phyloP scores from a whole-genome alignment of 2,329 filamentous ascomycete genomes.

The Xylaria sp. region DNA sequence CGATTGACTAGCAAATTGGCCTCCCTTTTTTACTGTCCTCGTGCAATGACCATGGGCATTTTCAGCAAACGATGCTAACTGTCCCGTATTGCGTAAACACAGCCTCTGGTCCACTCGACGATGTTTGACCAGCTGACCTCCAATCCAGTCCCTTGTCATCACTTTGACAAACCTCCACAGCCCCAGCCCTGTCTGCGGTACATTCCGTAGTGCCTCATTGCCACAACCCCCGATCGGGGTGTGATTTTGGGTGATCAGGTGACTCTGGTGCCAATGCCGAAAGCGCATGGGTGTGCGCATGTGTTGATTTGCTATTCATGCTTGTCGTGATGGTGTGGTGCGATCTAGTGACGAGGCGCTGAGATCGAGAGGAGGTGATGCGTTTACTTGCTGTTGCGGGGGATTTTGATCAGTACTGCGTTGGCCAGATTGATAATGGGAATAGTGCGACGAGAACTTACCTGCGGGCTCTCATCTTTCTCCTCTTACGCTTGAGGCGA shows the following conservation, averaged over 20 bases:
- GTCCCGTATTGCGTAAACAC: constrained; percentile 33
- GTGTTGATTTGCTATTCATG: too few relatives aligned
- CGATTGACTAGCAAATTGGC: constrained; percentile 30
- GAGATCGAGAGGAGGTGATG: constrained; percentile 46
- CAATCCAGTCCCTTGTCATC: constrained; percentile 32
- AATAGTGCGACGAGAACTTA: constrained; percentile 57
- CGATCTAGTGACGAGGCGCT: constrained; percentile 37
- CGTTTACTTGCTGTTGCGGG: constrained; percentile 46
- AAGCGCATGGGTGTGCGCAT: constrained; percentile 33
- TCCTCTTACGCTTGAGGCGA: constrained; percentile 99
- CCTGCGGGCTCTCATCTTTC: constrained; percentile 99
- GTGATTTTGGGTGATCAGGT: constrained; percentile 10
- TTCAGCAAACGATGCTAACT: constrained; percentile 18
- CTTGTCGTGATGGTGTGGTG: constrained; percentile 41
- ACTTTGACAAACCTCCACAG: constrained; percentile 38
- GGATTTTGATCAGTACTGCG: constrained; percentile 10
- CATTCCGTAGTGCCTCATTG: constrained; percentile 5
- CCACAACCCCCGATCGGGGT: constrained; percentile 5
- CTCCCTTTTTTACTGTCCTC: constrained; percentile 23
- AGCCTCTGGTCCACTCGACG: constrained; percentile 33
- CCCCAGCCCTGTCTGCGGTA: constrained; percentile 28
- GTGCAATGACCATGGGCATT: constrained; percentile 24
- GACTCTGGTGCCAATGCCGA: constrained; percentile 32
- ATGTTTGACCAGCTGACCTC: constrained; percentile 37
- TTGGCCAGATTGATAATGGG: neutral